Evolutionary conservation across 2,329 filamentous ascomycete species (phyloP).

Genomic region (Penicillium corylophilum): DNA sequence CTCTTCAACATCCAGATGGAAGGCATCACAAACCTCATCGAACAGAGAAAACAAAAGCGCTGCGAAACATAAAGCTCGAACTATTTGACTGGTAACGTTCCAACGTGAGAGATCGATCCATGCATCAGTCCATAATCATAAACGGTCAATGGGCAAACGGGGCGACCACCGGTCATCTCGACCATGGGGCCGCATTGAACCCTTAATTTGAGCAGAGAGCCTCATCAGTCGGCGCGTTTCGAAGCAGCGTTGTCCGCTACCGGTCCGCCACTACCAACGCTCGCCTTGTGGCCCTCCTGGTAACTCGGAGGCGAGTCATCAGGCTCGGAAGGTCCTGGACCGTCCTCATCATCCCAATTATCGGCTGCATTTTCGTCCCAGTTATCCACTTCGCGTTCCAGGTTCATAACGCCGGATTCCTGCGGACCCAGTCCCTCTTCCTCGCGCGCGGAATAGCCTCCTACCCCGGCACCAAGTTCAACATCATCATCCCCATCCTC

Average conservation of each 20-base stretch:
- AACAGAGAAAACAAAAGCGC: slow-evolving; percentile 1
- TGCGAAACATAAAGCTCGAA: slow-evolving; percentile 7
- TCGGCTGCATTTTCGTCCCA: slow-evolving; percentile 85
- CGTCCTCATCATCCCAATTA: slow-evolving; percentile 62
- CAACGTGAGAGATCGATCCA: slow-evolving; percentile 17
- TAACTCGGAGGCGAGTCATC: slow-evolving; percentile 20
- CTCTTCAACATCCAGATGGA: neutral
- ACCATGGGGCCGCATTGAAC: neutral
- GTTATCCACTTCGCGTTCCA: slow-evolving; percentile 85
- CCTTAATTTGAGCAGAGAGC: neutral
- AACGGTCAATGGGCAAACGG: neutral
- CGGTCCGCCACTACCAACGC: slow-evolving; percentile 1
- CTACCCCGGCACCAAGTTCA: slow-evolving; percentile 62
- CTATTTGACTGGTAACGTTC: slow-evolving; percentile 15
- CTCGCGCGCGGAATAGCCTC: slow-evolving; percentile 46
- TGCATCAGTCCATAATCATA: slow-evolving; percentile 17
- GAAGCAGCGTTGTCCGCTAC: slow-evolving; percentile 14
- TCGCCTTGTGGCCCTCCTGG: slow-evolving; percentile 10
- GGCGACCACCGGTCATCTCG: neutral
- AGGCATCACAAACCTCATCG: neutral
- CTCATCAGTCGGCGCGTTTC: slow-evolving; percentile 37
- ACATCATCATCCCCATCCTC: slow-evolving; percentile 57
- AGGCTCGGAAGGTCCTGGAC: slow-evolving; percentile 25
- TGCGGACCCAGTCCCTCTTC: slow-evolving; percentile 49
- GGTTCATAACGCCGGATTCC: slow-evolving; percentile 63